A percentile compares a stretch with the other conserved stretches of the same genome.
Evolutionary conservation across 2,329 filamentous ascomycete species (phyloP).

Genomic region (Alternaria longipes): DNA sequence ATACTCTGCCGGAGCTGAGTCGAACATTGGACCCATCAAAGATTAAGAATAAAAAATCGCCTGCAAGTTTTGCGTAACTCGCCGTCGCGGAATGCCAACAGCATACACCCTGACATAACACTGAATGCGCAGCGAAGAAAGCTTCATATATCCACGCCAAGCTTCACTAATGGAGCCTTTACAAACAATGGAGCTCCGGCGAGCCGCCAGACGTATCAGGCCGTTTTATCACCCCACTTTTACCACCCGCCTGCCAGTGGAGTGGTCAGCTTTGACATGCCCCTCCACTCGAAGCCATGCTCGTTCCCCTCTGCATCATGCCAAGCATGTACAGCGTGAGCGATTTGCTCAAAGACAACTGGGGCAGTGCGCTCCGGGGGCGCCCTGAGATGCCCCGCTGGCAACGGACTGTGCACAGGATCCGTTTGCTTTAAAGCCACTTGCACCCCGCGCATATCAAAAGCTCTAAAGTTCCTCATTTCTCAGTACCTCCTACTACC

Average conservation of each 20-base stretch:
- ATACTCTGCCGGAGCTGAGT: neutral
- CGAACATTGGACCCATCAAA: neutral
- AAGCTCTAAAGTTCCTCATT: slow-evolving; percentile 18
- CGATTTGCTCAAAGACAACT: slow-evolving; percentile 19
- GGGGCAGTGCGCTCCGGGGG: slow-evolving; percentile 11
- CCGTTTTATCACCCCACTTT: slow-evolving; percentile 38
- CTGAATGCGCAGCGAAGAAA: slow-evolving; percentile 15
- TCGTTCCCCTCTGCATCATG: slow-evolving; percentile 21
- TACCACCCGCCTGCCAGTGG: slow-evolving; percentile 26
- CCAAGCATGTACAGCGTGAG: slow-evolving; percentile 32
- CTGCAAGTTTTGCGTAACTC: neutral
- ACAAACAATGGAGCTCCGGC: slow-evolving; percentile 27
- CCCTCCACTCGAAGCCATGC: slow-evolving; percentile 21
- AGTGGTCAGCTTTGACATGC: slow-evolving; percentile 15
- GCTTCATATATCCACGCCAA: slow-evolving; percentile 35
- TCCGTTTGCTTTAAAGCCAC: slow-evolving; percentile 30
- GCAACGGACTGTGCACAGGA: slow-evolving; percentile 17
- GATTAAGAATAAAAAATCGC: neutral
- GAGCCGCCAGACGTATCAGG: slow-evolving; percentile 36
- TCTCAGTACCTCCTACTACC: neutral
- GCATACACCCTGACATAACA: neutral
- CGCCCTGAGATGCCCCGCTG: slow-evolving; percentile 22
- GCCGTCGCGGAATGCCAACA: neutral
- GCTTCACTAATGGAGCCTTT: slow-evolving; percentile 27
- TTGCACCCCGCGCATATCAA: slow-evolving; percentile 16